Evolutionary conservation across 352 stramenopile genomes (phyloP), one percentile per base, ranked within the genome.

Genomic region (Elongisporangium anandrum): DNA sequence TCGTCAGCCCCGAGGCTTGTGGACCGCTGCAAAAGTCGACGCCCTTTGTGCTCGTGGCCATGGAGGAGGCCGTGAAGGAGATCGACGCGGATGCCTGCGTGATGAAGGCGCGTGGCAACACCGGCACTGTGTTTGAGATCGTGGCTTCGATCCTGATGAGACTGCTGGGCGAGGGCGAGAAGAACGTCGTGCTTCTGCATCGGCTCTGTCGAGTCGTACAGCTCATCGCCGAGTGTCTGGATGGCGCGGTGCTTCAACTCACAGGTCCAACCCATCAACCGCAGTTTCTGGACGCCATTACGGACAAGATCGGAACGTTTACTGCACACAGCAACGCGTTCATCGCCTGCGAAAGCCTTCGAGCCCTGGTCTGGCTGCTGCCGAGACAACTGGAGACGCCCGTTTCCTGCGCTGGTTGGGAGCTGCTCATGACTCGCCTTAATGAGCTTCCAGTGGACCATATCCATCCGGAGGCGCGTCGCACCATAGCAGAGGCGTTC

Each of bases 361-460:
- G 77, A 19, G 81, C 80, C 1, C 77, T 88, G 47, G 78, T 94
- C 19, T 94, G 84, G 84, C 64, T 94, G 26, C 61, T 94, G 9
- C 80, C 80, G 1, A 80, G 83, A 16, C 47, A 61, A 26, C 29
- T 48, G 19, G 29, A 41, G 23, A 22, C 53, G 19, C 16, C 12
- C 1, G 63, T 50, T 8, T 53, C 54, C 3, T 48, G 29, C 3
- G 66, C 73, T 16, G 62, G 59, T 34, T 89, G 78, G 76, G 64
- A 61, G 15, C 50, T 63, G 39, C 69, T 94, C 26, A 70, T 85
- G 57, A 34, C 50, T n/a, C 69, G 75, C 0, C 73, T 94, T 6
- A 55, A 71, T 17, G 60, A 59, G 7, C 70, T 92, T 10, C 77
- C 80, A 7, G 69, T 75, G 15, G 68, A 69, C 23, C 69, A 75